Evolutionary conservation across 768 basidiomycete species (phyloP), one percentile per base, ranked within the genome.

Genomic region (Pleurotus sapidus): DNA sequence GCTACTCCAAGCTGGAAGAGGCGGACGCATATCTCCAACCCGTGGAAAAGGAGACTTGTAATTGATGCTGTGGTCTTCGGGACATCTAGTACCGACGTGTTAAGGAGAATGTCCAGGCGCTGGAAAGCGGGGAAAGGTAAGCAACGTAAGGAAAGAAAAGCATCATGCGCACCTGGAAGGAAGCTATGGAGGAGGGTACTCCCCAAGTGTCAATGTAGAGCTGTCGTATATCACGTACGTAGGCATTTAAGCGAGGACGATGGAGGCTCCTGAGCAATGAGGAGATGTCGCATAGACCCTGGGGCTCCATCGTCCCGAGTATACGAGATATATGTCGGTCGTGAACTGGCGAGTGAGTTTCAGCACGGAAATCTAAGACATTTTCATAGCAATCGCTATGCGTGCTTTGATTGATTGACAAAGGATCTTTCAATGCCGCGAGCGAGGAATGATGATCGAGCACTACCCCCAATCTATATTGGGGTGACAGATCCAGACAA

Each of bases 371-470:
- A 57, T 72, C 68, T 50, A 70, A 57, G 27, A 70, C 49, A n/a
- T 71, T 65, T 50, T 68, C 63, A 23, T 45, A 45, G 15, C 42
- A 45, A 7, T 17, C 9, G n/a, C 42, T n/a, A 45, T 9, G 39
- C 56, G 59, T 55, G 40, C 25, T 20, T 47, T 46, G 5, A 46
- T 40, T 39, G 60, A 54, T 5, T 61, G 61, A 23, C 65, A 58
- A 23, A 61, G 42, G 71, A 61, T 78, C 73, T n/a, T 76, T 56
- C 27, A 83, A 58, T 48, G 67, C 68, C 5, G 79, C 79, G 38
- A 80, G 71, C 1, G 66, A 20, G 34, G 80, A 79, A 58, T 84
- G 74, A 59, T 86, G 79, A 64, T 82, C 77, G 12, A 84, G 65
- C 49, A 67, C 59, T 40, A 71, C 68, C 7, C 79, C 74, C 18